Percentiles rank a stretch among this genome's conserved stretches.
Conservation (phyloP, 108 stramenopile genomes). For the Cyclotella kingstonii region DNA sequence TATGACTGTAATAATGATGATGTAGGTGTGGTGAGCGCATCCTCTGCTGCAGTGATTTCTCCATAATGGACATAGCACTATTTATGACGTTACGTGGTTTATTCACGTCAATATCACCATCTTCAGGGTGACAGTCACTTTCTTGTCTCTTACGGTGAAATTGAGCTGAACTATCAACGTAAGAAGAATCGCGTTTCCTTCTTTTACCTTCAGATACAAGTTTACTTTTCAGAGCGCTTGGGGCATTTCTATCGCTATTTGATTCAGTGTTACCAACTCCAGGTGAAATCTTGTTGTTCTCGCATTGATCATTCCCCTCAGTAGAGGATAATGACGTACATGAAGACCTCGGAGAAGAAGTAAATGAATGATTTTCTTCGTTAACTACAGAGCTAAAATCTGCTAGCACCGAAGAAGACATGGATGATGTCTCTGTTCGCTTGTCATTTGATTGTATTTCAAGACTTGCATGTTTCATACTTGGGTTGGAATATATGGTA, state of each 20-base stretch:
- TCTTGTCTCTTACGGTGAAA: slow-evolving; percentile 13
- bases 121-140: neutral
- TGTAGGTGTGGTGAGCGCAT: slow-evolving; percentile 28
- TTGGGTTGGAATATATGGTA: neutral
- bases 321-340: slow-evolving; percentile 18
- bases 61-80: slow-evolving; percentile 31
- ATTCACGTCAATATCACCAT: slow-evolving; percentile 8
- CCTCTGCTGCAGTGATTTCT: slow-evolving; percentile 39
- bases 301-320: slow-evolving; percentile 6
- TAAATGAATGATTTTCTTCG: slow-evolving; percentile 24
- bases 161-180: neutral
- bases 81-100: slow-evolving; percentile 14
- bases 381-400: slow-evolving; percentile 49
- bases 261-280: neutral
- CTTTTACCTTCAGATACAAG: slow-evolving; percentile 7
- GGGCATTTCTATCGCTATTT: neutral
- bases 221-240: too few relatives aligned
- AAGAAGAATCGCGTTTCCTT: slow-evolving; percentile 19
- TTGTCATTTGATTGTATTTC: slow-evolving; percentile 29
- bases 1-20: slow-evolving; percentile 37
- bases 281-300: neutral
- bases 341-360: slow-evolving; percentile 27
- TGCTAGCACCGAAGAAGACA: slow-evolving; percentile 45
- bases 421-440: slow-evolving; percentile 38
- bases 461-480: slow-evolving; percentile 16